These are phyloP conservation scores for Lepraria neglecta DNA, from an alignment of 495 filamentous ascomycete genomes.

Conservation along the genomic window DNA sequence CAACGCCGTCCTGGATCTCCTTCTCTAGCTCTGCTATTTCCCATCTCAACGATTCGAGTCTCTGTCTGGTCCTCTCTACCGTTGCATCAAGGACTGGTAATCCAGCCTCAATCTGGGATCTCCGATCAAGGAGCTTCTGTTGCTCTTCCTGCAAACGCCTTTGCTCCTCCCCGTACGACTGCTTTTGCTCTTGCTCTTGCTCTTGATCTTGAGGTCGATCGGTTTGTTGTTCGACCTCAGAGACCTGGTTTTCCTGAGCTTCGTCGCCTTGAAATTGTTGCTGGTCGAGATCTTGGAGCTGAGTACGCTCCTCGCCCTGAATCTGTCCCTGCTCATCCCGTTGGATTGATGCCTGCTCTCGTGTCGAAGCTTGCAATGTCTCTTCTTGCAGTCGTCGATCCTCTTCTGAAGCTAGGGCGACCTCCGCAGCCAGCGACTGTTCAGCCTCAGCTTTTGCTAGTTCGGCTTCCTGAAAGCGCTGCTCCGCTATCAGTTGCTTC, in stretches of 20 bases:
- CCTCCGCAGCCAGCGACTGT: slow-evolving; percentile 2
- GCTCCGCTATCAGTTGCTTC: slow-evolving; percentile 10
- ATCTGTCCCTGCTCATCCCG: not conserved
- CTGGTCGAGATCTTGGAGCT: not conserved
- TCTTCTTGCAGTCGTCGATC: slow-evolving; percentile 9
- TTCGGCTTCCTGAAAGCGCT: not conserved
- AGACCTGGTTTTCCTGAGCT: not conserved
- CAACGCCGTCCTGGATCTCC: slow-evolving; percentile 47
- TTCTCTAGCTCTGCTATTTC: slow-evolving; percentile 55
- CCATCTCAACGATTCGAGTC: slow-evolving; percentile 47
- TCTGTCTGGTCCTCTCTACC: slow-evolving; percentile 42
- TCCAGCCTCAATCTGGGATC: slow-evolving; percentile 50
- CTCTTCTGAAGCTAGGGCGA: not conserved
- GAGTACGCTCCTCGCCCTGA: not conserved
- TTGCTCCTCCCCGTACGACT: not conserved
- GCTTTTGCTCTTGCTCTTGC: not conserved
- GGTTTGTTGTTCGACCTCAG: not conserved
- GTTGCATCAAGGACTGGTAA: slow-evolving; percentile 52
- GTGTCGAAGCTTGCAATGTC: not conserved
- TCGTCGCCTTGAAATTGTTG: not conserved
- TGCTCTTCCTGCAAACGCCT: slow-evolving; percentile 3
- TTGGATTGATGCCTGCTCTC: not conserved
- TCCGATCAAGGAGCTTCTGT: slow-evolving; percentile 30
- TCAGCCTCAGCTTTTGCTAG: slow-evolving; percentile 17
- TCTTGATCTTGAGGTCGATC: not conserved